Base-by-base conservation (phyloP, 345 rosid species). In the Mangifera indica region DNA sequence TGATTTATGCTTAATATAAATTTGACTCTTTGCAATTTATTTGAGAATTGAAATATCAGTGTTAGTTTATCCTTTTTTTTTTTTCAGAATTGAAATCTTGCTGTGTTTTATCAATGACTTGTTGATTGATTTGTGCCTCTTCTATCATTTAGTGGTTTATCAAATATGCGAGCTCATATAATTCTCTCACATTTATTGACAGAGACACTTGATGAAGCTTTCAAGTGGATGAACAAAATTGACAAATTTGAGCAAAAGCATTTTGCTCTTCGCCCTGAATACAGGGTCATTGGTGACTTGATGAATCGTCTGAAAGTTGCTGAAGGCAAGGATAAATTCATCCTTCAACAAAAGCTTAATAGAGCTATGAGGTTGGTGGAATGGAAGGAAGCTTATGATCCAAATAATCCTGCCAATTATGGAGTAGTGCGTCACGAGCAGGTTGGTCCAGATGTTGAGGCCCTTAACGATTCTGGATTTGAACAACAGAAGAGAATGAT, bases 381-480 rank as follows among this genome's bases (percentile, higher is more conserved):
- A 60, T 90, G 93, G 97, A 92, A 87, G 78, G 99, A 94, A 81
- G 84, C 88, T 72, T 89, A 84, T 83, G 98, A 94, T 81, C 98
- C 98, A 5, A 89, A 89, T 45, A 86, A 88, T 70, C 97, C 98
- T 5, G 82, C 81, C 2, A 94, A 92, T 79, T 94, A 78, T 72
- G 98, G 97, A 67, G 80, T 83, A 74, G 81, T 92, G 49, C 78
- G 86, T 63, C 84, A 75, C 37, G 84, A 83, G 59, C 80, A 79
- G 66, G 87, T 24, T 6, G 85, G 77, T 29, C 78, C 84, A 17
- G 24, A 84, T 71, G 84, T 15, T 46, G 84, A 80, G 57, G 34
- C 20, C 3, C 17, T 44, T 49, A 83, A 80, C 22, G 56, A 75
- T 67, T 77, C 82, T 70, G 92, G 67, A 22, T 60, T 75, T 51